phyloP scores from a whole-genome alignment of 768 basidiomycete genomes.

The Boletus pseudo-olivaceus region DNA sequence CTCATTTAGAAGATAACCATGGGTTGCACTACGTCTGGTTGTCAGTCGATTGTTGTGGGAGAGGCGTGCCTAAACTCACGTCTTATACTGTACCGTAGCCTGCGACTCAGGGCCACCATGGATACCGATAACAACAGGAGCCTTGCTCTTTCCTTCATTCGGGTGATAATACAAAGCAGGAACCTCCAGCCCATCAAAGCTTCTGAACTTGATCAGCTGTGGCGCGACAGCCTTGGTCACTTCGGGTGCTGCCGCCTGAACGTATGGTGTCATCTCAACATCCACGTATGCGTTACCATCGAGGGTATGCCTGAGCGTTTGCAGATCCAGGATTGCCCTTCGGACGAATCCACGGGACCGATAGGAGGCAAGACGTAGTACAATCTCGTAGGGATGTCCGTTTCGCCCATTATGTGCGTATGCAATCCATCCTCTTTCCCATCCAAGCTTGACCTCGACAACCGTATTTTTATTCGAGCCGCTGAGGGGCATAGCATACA shows the following conservation, averaged over 20 bases:
- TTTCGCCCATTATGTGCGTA: slow-evolving; percentile 34
- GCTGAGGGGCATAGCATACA: slow-evolving; percentile 30
- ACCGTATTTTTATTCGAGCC: slow-evolving; percentile 29
- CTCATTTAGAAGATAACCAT: slow-evolving; percentile 42
- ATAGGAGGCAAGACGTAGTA: slow-evolving; percentile 31
- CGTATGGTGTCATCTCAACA: slow-evolving; percentile 28
- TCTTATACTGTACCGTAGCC: slow-evolving; percentile 32
- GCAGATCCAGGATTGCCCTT: slow-evolving; percentile 30
- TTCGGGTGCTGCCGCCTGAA: slow-evolving; percentile 33
- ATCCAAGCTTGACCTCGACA: slow-evolving; percentile 30
- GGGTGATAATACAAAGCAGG: slow-evolving; percentile 44
- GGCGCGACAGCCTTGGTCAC: slow-evolving; percentile 28
- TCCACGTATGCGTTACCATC: slow-evolving; percentile 27
- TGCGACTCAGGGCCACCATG: slow-evolving; percentile 41
- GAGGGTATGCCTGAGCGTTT: slow-evolving; percentile 15
- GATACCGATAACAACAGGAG: slow-evolving; percentile 35
- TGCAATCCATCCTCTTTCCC: slow-evolving; percentile 31
- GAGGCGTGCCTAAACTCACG: slow-evolving; percentile 21
- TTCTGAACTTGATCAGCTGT: slow-evolving; percentile 36
- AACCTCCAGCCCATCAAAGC: slow-evolving; percentile 40
- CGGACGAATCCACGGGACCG: slow-evolving; percentile 27
- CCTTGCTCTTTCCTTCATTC: slow-evolving; percentile 20
- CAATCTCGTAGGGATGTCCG: slow-evolving; percentile 32
- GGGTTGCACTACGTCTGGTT: slow-evolving; percentile 25
- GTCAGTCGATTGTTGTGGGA: background rate